Base-by-base conservation (phyloP, 2,329 filamentous ascomycete species). In the Phaeoacremonium minimum region DNA sequence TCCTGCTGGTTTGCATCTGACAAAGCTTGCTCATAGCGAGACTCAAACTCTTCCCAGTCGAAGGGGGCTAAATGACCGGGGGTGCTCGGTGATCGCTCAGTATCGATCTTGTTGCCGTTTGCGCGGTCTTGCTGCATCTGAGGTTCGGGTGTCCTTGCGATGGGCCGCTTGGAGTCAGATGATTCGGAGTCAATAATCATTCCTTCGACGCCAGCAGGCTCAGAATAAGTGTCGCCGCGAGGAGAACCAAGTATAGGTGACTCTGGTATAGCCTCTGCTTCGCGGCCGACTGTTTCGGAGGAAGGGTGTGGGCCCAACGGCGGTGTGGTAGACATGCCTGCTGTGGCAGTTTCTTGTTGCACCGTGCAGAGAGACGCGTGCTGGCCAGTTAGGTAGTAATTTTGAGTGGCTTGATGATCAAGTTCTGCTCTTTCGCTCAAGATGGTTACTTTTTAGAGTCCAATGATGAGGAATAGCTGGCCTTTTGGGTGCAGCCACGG, bases 31-130 rank as follows among this genome's bases (percentile, higher is more conserved):
- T 82, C 71, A 48, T 89, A 95, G 29, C 78, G 76, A 2, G 66
- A 54, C 57, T 89, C 73, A 19, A 95, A 81, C n/a, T 83, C 74
- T 4, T 81, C 68, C 89, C 89, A 95, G 59, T 90, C 78, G 51
- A 86, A 88, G 0, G 52, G 63, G 36, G 31, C 65, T 60, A 42
- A 87, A 62, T 35, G 60, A 14, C 70, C 70, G 0, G 73, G 70
- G 2, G 75, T 73, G 49, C 64, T 65, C n/a, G 71, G 69, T 9
- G 68, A 61, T 32, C 52, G 49, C 16, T 55, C 52, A 28, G 49
- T 45, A 35, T 54, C 14, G 12, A 47, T 42, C 29, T 43, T 46
- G 12, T 48, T 43, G 39, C 44, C 41, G 41, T 50, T 50, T 20
- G 48, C 37, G 37, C 44, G 40, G 18, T 52, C 44, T 20, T 46